Evolutionary conservation across 148 eudicot genomes (phyloP).

Genomic region (Selenicereus undatus): DNA sequence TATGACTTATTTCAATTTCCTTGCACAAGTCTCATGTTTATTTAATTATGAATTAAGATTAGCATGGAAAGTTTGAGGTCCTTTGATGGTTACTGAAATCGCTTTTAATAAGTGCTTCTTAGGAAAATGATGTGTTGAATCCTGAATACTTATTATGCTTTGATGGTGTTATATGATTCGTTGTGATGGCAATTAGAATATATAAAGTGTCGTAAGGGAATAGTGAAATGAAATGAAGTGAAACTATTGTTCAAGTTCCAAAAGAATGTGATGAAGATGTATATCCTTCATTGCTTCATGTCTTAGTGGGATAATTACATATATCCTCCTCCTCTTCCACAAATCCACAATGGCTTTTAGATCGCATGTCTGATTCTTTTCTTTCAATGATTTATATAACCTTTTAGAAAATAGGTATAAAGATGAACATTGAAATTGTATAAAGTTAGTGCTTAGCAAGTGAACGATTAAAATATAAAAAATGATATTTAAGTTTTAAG

Average conservation of each 20-base stretch:
- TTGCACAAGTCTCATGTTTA: not conserved
- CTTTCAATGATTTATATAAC: too few relatives aligned
- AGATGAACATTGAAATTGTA: too few relatives aligned
- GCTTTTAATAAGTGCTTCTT: not conserved
- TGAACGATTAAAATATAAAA: too few relatives aligned
- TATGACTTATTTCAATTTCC: too few relatives aligned
- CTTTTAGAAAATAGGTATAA: too few relatives aligned
- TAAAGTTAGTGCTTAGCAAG: too few relatives aligned
- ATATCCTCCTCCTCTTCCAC: not conserved
- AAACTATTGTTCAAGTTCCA: not conserved
- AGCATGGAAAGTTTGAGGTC: not conserved
- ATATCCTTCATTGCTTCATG: not conserved
- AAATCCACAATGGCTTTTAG: too few relatives aligned
- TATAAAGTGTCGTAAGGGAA: not conserved
- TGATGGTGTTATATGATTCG: not conserved
- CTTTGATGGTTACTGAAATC: not conserved
- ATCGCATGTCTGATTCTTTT: too few relatives aligned
- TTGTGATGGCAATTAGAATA: not conserved
- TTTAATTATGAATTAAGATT: not conserved
- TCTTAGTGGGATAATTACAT: not conserved
- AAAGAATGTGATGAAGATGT: too few relatives aligned
- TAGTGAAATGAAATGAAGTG: not conserved
- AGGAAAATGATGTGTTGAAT: not conserved
- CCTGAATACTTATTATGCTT: not conserved
- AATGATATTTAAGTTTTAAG: too few relatives aligned